Evolutionary conservation across 2,329 filamentous ascomycete species (phyloP).

Genomic region (Neurospora crassa): DNA sequence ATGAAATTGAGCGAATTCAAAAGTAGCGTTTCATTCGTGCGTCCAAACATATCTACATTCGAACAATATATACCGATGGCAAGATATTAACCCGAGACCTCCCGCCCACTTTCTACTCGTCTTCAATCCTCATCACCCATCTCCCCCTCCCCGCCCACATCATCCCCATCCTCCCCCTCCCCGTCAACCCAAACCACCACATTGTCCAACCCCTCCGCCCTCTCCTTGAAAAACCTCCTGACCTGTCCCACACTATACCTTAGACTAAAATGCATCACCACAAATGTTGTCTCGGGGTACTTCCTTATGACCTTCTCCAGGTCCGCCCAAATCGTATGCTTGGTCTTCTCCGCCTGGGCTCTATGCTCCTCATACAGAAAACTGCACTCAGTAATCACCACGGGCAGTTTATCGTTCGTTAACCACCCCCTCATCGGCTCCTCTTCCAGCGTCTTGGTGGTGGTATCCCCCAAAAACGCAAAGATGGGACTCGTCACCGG

Average conservation of each 20-base stretch:
- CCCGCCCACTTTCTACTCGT: neutral
- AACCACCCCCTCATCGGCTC: conserved; percentile 30
- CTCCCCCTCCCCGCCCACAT: neutral
- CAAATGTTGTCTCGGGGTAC: conserved; percentile 34
- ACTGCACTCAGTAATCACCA: conserved; percentile 41
- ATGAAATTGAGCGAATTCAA: neutral
- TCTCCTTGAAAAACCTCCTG: conserved; percentile 29
- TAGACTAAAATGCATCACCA: conserved; percentile 39
- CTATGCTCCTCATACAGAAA: conserved; percentile 35
- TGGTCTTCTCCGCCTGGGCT: conserved; percentile 34
- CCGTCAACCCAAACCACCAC: conserved; percentile 39
- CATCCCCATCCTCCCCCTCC: conserved; percentile 1
- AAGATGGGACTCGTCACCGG: conserved; percentile 31
- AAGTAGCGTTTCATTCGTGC: neutral
- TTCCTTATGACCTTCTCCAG: conserved; percentile 33
- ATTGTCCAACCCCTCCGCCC: conserved; percentile 30
- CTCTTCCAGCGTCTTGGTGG: conserved; percentile 28
- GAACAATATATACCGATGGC: neutral
- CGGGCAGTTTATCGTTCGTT: conserved; percentile 23
- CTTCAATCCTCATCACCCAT: neutral
- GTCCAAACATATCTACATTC: neutral
- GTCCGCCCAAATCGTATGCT: conserved; percentile 38
- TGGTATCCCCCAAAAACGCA: conserved; percentile 39
- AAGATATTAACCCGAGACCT: neutral
- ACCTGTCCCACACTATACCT: conserved; percentile 33